Evolutionary conservation across 2,329 filamentous ascomycete species (phyloP).

Genomic region (Apiospora saccharicola): DNA sequence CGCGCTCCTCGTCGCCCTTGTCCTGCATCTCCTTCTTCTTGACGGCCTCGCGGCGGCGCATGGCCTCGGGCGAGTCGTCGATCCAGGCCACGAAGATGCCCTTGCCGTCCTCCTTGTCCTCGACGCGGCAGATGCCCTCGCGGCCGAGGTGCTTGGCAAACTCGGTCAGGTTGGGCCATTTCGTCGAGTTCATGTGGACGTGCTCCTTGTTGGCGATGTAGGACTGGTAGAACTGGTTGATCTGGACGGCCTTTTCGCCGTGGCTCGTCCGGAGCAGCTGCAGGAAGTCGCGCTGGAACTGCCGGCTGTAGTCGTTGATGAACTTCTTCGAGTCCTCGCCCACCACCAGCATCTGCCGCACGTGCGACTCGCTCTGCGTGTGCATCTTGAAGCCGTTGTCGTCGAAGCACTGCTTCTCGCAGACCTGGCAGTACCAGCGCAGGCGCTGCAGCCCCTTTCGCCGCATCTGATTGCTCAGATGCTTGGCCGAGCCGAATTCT

Average conservation of each 20-base stretch:
- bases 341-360: slow-evolving; percentile 87
- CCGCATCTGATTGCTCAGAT: slow-evolving; percentile 91
- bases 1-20: slow-evolving; percentile 87
- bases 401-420: slow-evolving; percentile 79
- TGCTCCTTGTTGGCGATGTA: slow-evolving; percentile 90
- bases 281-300: slow-evolving; percentile 84
- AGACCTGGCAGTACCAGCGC: slow-evolving; percentile 90
- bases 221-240: slow-evolving; percentile 95
- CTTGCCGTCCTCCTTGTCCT: slow-evolving; percentile 76
- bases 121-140: slow-evolving; percentile 87
- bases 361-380: slow-evolving; percentile 82
- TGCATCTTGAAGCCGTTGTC: slow-evolving; percentile 95
- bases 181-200: slow-evolving; percentile 92
- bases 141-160: slow-evolving; percentile 87
- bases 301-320: slow-evolving; percentile 81
- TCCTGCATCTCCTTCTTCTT: slow-evolving; percentile 86
- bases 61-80: slow-evolving; percentile 86
- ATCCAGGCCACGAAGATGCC: slow-evolving; percentile 89
- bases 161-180: slow-evolving; percentile 87
- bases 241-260: slow-evolving; percentile 86
- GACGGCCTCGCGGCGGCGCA: slow-evolving; percentile 81
- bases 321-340: slow-evolving; percentile 86
- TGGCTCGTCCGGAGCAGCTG: slow-evolving; percentile 81
- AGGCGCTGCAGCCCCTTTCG: slow-evolving; percentile 79
- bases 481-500: slow-evolving; percentile 90